Conservation (phyloP, 2,329 filamentous ascomycete genomes). For the Annulohypoxylon truncatum region DNA sequence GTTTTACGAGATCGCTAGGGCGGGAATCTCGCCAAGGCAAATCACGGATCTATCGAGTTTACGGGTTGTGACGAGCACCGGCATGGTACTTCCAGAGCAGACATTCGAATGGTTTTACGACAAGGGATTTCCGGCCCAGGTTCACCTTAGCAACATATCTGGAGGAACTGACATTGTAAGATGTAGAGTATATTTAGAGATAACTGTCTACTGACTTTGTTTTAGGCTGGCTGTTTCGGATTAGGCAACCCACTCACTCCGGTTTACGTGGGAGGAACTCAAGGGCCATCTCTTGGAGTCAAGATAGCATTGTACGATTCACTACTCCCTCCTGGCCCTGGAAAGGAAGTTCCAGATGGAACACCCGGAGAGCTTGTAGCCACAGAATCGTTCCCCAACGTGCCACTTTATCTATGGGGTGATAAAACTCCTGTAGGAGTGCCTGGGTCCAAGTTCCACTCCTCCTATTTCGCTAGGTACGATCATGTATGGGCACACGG, state of each 20-base stretch:
- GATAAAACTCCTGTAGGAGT: constrained; percentile 57
- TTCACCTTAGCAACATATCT: constrained; percentile 78
- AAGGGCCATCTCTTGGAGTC: constrained; percentile 62
- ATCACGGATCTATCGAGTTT: constrained; percentile 72
- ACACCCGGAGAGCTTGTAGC: constrained; percentile 81
- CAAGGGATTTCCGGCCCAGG: constrained; percentile 72
- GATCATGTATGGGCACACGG: constrained; percentile 82
- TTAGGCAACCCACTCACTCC: constrained; percentile 76
- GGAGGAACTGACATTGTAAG: constrained; percentile 81
- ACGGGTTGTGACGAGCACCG: constrained; percentile 74
- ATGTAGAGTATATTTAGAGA: constrained; percentile 11
- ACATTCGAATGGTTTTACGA: constrained; percentile 85
- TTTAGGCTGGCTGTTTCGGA: constrained; percentile 69
- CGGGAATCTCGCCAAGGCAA: constrained; percentile 69
- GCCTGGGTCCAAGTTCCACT: constrained; percentile 67
- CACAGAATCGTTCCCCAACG: constrained; percentile 77
- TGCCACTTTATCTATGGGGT: constrained; percentile 75
- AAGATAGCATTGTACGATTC: constrained; percentile 72
- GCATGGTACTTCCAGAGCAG: constrained; percentile 83
- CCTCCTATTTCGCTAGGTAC: constrained; percentile 72
- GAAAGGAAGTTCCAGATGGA: constrained; percentile 63
- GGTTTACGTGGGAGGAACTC: constrained; percentile 68
- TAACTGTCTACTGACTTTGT: constrained; percentile 30
- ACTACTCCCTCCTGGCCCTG: constrained; percentile 60
- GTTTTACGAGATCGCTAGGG: constrained; percentile 77